Percentiles rank a stretch among this genome's conserved stretches.
Evolutionary conservation across 345 rosid species (phyloP).

Genomic region (Rhizophora apiculata): DNA sequence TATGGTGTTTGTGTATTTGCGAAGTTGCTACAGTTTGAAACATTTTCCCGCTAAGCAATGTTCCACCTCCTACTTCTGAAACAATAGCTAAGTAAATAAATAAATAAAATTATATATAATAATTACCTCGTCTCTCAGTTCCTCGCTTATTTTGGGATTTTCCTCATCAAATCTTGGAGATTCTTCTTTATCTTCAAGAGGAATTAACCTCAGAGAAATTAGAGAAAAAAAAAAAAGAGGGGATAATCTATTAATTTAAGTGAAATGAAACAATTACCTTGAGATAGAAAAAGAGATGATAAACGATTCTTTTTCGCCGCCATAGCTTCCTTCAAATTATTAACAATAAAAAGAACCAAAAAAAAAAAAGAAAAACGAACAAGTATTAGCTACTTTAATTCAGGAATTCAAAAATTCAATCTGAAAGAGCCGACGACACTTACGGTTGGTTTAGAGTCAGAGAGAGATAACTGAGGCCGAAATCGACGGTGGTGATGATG

Average conservation of each 20-base stretch:
- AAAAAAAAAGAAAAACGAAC: background rate
- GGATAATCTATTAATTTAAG: background rate
- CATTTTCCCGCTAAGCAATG: no score
- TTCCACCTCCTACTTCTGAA: no score
- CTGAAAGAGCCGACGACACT: background rate
- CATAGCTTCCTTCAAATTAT: constrained; percentile 38
- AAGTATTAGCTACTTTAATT: no score
- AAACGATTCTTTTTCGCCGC: constrained; percentile 48
- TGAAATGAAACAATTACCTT: constrained; percentile 41
- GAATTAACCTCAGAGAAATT: background rate
- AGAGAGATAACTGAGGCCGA: constrained; percentile 30
- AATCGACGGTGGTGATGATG: constrained; percentile 10
- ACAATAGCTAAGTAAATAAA: no score
- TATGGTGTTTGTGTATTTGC: no score
- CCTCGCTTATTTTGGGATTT: constrained; percentile 39
- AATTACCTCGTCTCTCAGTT: constrained; percentile 58
- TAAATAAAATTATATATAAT: background rate
- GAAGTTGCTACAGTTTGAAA: no score
- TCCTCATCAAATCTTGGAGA: constrained; percentile 21
- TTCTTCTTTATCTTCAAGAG: constrained; percentile 34
- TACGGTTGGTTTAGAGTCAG: constrained; percentile 17
- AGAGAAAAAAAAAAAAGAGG: background rate
- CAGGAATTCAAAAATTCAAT: no score
- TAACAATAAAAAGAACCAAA: background rate
- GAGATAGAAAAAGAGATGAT: constrained; percentile 52